Percentiles rank a stretch among this genome's conserved stretches.
Conservation (phyloP, 2,329 filamentous ascomycete genomes). For the Sclerotinia nivalis region DNA sequence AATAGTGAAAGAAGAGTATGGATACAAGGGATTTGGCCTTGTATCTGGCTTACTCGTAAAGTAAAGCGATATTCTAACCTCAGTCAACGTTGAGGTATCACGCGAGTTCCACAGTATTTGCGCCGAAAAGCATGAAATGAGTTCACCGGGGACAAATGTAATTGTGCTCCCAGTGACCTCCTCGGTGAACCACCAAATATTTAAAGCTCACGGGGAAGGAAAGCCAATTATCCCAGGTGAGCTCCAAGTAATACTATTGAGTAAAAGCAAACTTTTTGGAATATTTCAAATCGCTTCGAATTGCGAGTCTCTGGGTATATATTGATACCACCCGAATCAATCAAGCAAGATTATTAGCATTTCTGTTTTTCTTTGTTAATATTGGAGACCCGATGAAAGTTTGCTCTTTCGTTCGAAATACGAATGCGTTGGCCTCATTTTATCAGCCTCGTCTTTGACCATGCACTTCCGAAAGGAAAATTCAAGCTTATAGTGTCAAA, state of each 20-base stretch:
- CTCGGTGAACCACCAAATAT: neutral
- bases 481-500: neutral
- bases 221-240: neutral
- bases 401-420: neutral
- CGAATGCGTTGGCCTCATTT: no score
- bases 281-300: neutral
- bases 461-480: no score
- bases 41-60: no score
- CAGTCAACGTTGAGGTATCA: no score
- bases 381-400: neutral
- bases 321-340: neutral
- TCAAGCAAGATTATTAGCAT: neutral
- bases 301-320: no score
- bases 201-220: neutral
- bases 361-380: neutral
- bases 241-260: no score
- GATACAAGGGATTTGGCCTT: no score
- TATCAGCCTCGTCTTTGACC: neutral
- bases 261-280: neutral
- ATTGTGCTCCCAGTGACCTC: neutral
- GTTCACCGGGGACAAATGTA: neutral
- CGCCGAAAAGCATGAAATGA: no score
- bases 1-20: no score
- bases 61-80: no score
- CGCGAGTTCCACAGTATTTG: neutral